Conservation (phyloP, 306 rosid genomes). For the Prunus persica region DNA sequence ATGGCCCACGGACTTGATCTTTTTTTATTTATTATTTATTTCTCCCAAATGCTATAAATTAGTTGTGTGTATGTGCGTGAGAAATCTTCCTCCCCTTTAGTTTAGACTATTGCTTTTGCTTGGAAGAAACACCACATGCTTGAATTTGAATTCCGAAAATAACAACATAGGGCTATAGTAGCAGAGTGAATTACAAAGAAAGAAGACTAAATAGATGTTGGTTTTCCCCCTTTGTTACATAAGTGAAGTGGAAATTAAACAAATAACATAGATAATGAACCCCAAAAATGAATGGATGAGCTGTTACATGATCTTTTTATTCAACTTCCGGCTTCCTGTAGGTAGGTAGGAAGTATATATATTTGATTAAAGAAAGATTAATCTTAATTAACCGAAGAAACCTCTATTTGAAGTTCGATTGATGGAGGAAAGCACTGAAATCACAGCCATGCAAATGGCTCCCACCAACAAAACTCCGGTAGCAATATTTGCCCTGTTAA, state of each 20-base stretch:
- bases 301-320: not conserved
- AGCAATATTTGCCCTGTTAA: conserved; percentile 25
- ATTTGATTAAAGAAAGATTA: not conserved
- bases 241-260: not conserved
- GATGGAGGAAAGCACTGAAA: conserved; percentile 46
- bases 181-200: too few species aligned
- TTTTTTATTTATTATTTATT: not conserved
- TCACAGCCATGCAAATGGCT: conserved; percentile 28
- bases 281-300: not conserved
- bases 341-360: not conserved
- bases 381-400: conserved; percentile 10
- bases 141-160: too few species aligned
- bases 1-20: not conserved
- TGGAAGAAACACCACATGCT: too few species aligned
- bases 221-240: not conserved
- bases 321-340: not conserved
- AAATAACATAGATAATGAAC: not conserved
- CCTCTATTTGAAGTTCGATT: conserved; percentile 16
- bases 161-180: too few species aligned
- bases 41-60: too few species aligned
- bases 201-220: too few species aligned
- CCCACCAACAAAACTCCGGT: conserved; percentile 28
- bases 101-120: too few species aligned
- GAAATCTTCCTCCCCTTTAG: too few species aligned
- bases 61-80: too few species aligned